These are phyloP conservation scores for Clitopilus hobsonii DNA, from an alignment of 768 basidiomycete species.

Conservation along the genomic window DNA sequence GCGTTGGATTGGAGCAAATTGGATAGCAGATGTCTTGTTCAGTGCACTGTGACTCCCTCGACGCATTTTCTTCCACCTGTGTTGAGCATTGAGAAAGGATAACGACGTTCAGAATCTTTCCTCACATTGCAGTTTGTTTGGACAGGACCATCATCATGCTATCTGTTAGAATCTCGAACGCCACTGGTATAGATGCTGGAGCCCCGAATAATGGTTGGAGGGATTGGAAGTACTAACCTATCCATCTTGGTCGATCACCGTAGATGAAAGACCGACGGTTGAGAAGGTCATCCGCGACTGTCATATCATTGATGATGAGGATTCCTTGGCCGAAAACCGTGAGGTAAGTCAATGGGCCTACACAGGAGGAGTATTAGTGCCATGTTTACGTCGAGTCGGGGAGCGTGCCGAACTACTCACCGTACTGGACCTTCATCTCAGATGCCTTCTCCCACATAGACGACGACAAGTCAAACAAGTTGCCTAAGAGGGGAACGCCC, in stretches of 20 bases:
- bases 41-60: background rate
- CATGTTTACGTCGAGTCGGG: background rate
- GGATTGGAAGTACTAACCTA: slow-evolving; percentile 9
- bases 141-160: background rate
- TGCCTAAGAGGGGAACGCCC: slow-evolving; percentile 6
- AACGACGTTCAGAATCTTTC: background rate
- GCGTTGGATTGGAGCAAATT: background rate
- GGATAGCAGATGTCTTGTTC: background rate
- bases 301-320: slow-evolving; percentile 4
- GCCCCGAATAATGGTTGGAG: no score
- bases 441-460: background rate
- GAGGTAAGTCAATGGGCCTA: slow-evolving; percentile 7
- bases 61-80: background rate
- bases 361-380: background rate
- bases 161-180: background rate
- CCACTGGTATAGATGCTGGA: no score
- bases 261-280: slow-evolving; percentile 18
- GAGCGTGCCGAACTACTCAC: background rate
- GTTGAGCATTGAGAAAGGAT: background rate
- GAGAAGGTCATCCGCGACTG: slow-evolving; percentile 4
- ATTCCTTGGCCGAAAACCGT: slow-evolving; percentile 2
- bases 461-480: background rate
- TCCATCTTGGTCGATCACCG: slow-evolving; percentile 14
- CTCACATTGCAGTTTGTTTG: background rate
- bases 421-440: background rate